These are phyloP conservation scores for Gossypium sturtianum DNA, from an alignment of 345 rosid genomes.

Conservation along the genomic window DNA sequence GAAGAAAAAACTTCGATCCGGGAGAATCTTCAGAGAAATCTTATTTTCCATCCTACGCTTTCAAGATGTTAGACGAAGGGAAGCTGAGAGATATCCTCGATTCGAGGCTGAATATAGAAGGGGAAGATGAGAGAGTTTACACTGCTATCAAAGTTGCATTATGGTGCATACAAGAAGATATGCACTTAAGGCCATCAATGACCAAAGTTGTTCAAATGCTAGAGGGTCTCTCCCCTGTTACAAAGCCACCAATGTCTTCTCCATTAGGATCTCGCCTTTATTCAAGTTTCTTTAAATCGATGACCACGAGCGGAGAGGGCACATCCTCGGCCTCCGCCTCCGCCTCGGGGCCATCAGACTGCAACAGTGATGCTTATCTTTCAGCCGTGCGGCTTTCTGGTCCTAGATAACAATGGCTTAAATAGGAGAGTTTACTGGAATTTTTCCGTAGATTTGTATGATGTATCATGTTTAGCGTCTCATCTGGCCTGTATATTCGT, in stretches of 20 bases:
- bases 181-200: slow-evolving; percentile 77
- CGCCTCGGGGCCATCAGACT: slow-evolving; percentile 75
- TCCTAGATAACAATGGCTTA: slow-evolving; percentile 56
- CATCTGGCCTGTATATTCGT: background rate
- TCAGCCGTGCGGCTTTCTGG: slow-evolving; percentile 87
- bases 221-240: slow-evolving; percentile 65
- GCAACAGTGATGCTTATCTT: slow-evolving; percentile 56
- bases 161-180: slow-evolving; percentile 95
- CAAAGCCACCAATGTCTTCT: slow-evolving; percentile 58
- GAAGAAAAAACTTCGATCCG: slow-evolving; percentile 72
- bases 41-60: slow-evolving; percentile 81
- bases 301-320: slow-evolving; percentile 44
- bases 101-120: slow-evolving; percentile 37
- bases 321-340: slow-evolving; percentile 59
- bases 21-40: slow-evolving; percentile 63
- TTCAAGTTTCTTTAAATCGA: slow-evolving; percentile 35
- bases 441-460: background rate
- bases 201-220: slow-evolving; percentile 90
- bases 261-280: slow-evolving; percentile 56
- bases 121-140: slow-evolving; percentile 40
- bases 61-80: slow-evolving; percentile 90
- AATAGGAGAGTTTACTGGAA: background rate
- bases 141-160: slow-evolving; percentile 67
- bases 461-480: background rate
- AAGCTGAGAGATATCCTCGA: slow-evolving; percentile 63